These are phyloP conservation scores for Clavispora phyllophila DNA, from an alignment of 805 yeast species.

Conservation along the genomic window DNA sequence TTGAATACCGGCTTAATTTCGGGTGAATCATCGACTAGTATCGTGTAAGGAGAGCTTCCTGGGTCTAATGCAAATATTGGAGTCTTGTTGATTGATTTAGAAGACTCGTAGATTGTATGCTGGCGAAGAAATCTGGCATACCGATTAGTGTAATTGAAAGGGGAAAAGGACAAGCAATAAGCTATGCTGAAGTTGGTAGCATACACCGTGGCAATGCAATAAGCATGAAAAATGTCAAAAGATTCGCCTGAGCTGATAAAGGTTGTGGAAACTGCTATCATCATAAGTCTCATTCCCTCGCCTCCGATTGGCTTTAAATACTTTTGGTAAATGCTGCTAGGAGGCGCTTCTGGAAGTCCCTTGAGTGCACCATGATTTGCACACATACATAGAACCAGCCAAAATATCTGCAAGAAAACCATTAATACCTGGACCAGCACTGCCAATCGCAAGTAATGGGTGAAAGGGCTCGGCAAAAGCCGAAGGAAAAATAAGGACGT, in stretches of 20 bases:
- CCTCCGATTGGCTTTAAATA: conserved; percentile 6
- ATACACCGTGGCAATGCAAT: conserved; percentile 3
- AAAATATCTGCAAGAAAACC: neutral
- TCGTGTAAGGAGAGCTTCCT: neutral
- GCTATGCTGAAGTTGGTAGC: conserved; percentile 9
- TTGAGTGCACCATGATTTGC: neutral
- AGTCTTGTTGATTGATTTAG: neutral
- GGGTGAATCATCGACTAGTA: neutral
- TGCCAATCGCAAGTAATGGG: neutral
- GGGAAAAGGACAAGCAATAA: conserved; percentile 8
- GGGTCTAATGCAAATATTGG: neutral
- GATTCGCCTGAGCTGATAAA: neutral
- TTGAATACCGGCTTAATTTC: conserved; percentile 9
- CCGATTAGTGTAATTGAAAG: conserved; percentile 4
- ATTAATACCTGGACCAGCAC: neutral
- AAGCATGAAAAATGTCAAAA: neutral
- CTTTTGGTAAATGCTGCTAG: neutral
- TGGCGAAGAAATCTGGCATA: conserved; percentile 7
- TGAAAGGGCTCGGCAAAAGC: neutral
- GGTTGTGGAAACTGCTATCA: neutral
- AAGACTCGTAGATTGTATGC: conserved; percentile 3
- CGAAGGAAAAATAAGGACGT: neutral
- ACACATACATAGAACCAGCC: neutral
- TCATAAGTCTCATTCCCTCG: conserved; percentile 3
- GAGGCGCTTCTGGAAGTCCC: neutral